Conservation (phyloP, 331 rosid species). For the Telfairia occidentalis region DNA sequence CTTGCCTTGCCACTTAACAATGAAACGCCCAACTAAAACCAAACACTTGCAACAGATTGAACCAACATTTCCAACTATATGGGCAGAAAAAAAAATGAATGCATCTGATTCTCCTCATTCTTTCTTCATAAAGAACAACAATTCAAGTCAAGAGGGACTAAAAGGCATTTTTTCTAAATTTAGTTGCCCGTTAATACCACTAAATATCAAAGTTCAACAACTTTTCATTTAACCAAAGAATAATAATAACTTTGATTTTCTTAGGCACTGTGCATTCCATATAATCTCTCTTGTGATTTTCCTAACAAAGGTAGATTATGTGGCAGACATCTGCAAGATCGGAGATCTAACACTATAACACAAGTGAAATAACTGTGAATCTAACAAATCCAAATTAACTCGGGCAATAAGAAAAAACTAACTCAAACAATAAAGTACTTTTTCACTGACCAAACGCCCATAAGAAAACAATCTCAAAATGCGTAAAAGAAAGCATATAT, state of each 20-base stretch:
- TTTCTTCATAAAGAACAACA: background rate
- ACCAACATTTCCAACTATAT: background rate
- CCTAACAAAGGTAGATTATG: background rate
- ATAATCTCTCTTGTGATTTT: background rate
- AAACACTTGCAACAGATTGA: background rate
- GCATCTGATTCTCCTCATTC: background rate
- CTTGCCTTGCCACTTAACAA: background rate
- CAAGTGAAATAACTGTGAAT: background rate
- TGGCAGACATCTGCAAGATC: background rate
- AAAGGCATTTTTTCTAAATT: background rate
- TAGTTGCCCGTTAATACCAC: background rate
- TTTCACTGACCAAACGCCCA: background rate
- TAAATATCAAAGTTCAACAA: too few species aligned
- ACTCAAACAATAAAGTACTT: background rate
- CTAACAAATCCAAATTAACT: background rate
- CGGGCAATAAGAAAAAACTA: background rate
- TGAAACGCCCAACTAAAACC: background rate
- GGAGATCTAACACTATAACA: background rate
- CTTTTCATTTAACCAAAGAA: background rate
- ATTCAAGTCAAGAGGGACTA: background rate
- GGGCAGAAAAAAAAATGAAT: background rate
- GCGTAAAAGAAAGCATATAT: background rate
- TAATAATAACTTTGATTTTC: background rate
- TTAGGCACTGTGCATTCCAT: background rate
- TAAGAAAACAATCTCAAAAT: background rate